Evolutionary conservation across 768 basidiomycete species (phyloP), one percentile per base, ranked within the genome.

Genomic region (Pleurotus pulmonarius): DNA sequence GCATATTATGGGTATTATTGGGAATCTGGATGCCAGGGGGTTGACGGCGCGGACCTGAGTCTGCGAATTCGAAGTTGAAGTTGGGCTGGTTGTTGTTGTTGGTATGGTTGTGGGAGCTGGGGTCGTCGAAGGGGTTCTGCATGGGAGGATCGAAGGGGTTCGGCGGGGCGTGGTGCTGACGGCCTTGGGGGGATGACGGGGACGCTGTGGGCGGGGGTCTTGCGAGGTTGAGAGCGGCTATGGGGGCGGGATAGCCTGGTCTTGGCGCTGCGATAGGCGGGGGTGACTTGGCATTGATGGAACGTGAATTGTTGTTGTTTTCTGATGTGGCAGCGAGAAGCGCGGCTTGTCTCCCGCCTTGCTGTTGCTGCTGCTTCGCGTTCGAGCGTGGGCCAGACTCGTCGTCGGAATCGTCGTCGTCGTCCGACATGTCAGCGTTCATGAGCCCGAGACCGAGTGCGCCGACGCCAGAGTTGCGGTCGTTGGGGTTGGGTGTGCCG

Each of bases 181-280:
- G 70, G 45, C 67, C 68, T 34, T 69, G 66, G 16, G 77, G 72
- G 37, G 68, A 65, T 4, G 76, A 66, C n/a, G 77, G 72, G 38
- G 68, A 65, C 5, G 76, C 73, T 11, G 74, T 67, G 1, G 76
- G 73, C 25, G 73, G 71, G 1, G 81, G 82, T 43, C 74, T 79
- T 4, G 81, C 70, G 26, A 88, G 71, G 60, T 82, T 85, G 34
- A 89, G 79, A 2, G 82, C 86, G 12, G 86, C 74, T 25, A 90
- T 80, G 34, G 86, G 85, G 2, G 86, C 82, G 26, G 86, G 81
- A 61, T 91, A 91, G 5, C 89, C 88, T 3, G 89, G 88, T 38
- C 79, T 79, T 22, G 88, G 89, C 2, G 87, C 83, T 3, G 83
- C 87, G 59, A 90, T 82, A 7, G 72, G 67, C 53, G 66, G 59